Evolutionary conservation across 2,329 filamentous ascomycete species (phyloP).

Genomic region (Penicillium sp.): DNA sequence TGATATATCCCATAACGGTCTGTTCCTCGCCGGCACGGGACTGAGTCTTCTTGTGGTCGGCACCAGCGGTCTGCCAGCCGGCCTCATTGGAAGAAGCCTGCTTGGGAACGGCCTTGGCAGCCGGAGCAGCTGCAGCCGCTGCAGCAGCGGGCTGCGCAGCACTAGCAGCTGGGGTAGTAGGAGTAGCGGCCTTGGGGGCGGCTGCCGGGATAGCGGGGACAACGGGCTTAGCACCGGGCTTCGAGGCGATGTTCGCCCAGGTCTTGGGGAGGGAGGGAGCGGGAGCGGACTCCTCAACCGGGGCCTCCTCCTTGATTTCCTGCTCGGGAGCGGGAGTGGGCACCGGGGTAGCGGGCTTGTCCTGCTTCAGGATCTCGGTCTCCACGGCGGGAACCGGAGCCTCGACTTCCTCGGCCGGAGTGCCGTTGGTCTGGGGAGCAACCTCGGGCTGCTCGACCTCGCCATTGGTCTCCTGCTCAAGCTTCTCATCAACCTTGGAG

Average conservation of each 20-base stretch:
- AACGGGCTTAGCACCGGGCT: conserved; percentile 36
- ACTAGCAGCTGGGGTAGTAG: conserved; percentile 31
- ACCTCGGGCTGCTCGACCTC: conserved; percentile 34
- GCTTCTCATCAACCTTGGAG: conserved; percentile 68
- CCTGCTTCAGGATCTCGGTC: conserved; percentile 46
- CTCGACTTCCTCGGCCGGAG: conserved; percentile 19
- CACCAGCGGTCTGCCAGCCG: conserved; percentile 86
- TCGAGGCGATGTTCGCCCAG: conserved; percentile 62
- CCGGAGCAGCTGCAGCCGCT: conserved; percentile 34
- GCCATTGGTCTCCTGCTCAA: conserved; percentile 61
- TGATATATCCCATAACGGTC: conserved; percentile 82
- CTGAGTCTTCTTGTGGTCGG: conserved; percentile 77
- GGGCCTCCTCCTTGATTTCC: conserved; percentile 32
- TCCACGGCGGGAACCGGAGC: conserved; percentile 33
- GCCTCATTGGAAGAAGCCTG: conserved; percentile 70
- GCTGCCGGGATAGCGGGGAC: conserved; percentile 28
- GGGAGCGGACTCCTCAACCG: conserved; percentile 48
- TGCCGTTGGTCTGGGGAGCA: conserved; percentile 38
- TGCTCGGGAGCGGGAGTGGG: conserved; percentile 54
- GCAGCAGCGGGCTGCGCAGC: conserved; percentile 37
- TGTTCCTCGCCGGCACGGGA: conserved; percentile 70
- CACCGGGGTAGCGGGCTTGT: conserved; percentile 65
- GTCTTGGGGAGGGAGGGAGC: conserved; percentile 56
- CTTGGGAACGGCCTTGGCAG: conserved; percentile 56
- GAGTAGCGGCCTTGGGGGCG: conserved; percentile 34